Evolutionary conservation across 352 stramenopile genomes (phyloP), one percentile per base, ranked within the genome.

Genomic region (Phytophthora uliginosa): DNA sequence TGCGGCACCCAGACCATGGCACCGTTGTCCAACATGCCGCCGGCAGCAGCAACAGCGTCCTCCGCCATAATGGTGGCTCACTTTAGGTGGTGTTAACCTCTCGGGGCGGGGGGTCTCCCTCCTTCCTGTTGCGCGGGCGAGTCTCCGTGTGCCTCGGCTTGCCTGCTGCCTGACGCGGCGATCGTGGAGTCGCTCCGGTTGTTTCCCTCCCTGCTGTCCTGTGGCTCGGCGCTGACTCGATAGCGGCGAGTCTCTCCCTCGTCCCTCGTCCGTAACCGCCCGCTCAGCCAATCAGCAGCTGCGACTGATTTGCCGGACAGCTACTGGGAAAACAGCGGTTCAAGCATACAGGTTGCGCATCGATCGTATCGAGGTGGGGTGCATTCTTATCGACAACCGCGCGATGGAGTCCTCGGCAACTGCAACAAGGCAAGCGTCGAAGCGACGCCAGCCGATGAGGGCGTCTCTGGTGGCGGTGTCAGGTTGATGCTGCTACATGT

Each of bases 1-100:
- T 95, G 87, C 3, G 89, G 89, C 54, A 95, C 87, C 89, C 89
- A 95, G 20, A 95, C 84, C 79, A 91, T 88, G 50, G 88, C 85
- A 52, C 83, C 82, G 68, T 86, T 80, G 72, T 91, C 84, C 42
- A 92, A 68, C 74, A 86, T 83, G 42, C 82, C 67, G 12, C 69
- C 50, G 13, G 54, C 12, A 31, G 53, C 40, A 38, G 36, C 74
- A 12, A 26, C 63, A 26, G 63, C 74, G 55, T 85, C 78, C 34
- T 80, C 74, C n/a, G 70, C 73, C 79, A 82, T 86, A 42, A 28
- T 55, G 57, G 48, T 52, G 28, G 36, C 2, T 15, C 20, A 8
- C 6, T 26, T 38, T n/a, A 38, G 22, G 36, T 47, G 42, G 42
- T 26, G 42, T 51, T 51, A 51, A 51, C 42, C 42, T 47, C 38